phyloP scores from a whole-genome alignment of 2,329 filamentous ascomycete genomes.

The Setomelanomma holmii region DNA sequence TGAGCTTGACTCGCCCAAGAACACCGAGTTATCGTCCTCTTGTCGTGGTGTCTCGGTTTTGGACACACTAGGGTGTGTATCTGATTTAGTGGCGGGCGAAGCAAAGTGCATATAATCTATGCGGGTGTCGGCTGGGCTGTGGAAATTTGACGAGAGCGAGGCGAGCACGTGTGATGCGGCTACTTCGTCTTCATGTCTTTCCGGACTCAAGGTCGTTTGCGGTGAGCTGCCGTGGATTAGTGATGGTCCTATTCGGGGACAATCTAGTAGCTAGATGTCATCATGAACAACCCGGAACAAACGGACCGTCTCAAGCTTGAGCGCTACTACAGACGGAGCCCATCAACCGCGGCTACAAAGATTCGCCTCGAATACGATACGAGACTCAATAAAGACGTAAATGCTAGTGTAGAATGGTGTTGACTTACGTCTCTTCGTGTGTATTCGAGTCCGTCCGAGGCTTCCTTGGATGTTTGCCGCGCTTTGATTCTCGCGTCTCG shows the following conservation, averaged over 20 bases:
- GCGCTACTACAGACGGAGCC: too few species aligned
- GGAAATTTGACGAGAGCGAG: conserved; percentile 36
- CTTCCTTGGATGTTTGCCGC: conserved; percentile 51
- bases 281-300: too few species aligned
- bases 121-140: conserved; percentile 25
- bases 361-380: too few species aligned
- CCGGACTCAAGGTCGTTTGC: conserved; percentile 16
- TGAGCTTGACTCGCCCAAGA: conserved; percentile 58
- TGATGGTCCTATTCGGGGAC: too few species aligned
- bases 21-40: conserved; percentile 40
- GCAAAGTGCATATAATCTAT: conserved; percentile 20
- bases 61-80: conserved; percentile 9
- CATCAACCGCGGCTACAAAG: too few species aligned
- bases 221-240: conserved; percentile 3
- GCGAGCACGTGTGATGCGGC: conserved; percentile 38
- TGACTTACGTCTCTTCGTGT: conserved; percentile 24
- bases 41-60: conserved; percentile 27
- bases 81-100: conserved; percentile 16
- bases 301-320: too few species aligned
- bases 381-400: too few species aligned
- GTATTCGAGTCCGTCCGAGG: conserved; percentile 24
- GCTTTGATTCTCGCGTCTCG: conserved; percentile 52
- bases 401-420: too few species aligned
- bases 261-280: too few species aligned
- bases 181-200: conserved; percentile 36